Base-by-base conservation (phyloP, 2,329 filamentous ascomycete species). In the Botrytis sinoallii region DNA sequence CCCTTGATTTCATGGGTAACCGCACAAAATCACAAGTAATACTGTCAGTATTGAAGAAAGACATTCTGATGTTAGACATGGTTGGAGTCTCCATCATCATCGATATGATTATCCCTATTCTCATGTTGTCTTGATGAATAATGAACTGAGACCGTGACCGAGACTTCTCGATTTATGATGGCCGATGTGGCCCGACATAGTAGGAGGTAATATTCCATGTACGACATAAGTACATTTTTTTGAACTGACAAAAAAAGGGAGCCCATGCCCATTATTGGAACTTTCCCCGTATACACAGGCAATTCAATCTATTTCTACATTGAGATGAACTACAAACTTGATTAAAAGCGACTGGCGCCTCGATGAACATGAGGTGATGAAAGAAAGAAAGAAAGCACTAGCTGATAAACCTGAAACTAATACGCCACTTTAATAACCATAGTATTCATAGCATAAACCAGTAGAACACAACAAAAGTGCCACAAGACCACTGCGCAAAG, bases 131-230 rank as follows among this genome's bases (percentile, higher is more conserved):
- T 18, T 69, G 66, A 69, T 69, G 48, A 69, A 69, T 32, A 69
- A 57, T 32, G n/a, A 57, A 32, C 66, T 69, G 66, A 69, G 66
- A 69, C 66, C 52, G n/a, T 59, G 66, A 69, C 48, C 66, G 66
- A 69, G 48, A 69, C 66, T 69, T 69, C 66, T 57, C 52, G 66
- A 25, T 42, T 42, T n/a, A 32, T 57, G 46, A 40, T 42, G 65
- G 25, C 66, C n/a, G 48, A 59, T 57, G 25, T 57, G 66, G 25
- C 48, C 48, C 66, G 35, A 57, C 38, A 57, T 16, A 25, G 66
- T 57, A 57, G n/a, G 4, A 57, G 40, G 66, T 69, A 42, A 44
- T 29, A 32, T 42, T 57, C 40, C 20, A 69, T 57, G 66, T 69
- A 57, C 48, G 14, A 69, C 66, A 9, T 69, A 16, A 69, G 48